These are phyloP conservation scores for Saturnispora bothae DNA, from an alignment of 805 yeast genomes.

Conservation along the genomic window DNA sequence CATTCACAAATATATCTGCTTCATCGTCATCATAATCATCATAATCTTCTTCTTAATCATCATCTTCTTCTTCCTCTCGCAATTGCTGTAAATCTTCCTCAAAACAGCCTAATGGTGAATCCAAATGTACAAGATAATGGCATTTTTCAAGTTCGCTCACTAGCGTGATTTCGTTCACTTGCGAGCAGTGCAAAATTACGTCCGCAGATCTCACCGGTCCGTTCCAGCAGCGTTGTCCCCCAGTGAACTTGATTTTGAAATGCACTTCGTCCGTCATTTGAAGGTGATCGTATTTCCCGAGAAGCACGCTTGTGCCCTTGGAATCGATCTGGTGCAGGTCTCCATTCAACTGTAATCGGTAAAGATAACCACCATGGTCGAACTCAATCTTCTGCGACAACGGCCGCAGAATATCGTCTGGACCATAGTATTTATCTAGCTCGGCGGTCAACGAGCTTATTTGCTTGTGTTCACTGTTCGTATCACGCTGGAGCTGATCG, in stretches of 20 bases:
- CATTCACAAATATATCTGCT: no score
- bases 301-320: conserved; percentile 34
- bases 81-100: conserved; percentile 10
- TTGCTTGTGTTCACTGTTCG: conserved; percentile 17
- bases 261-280: conserved; percentile 9
- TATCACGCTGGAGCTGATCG: conserved; percentile 22
- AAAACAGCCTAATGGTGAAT: conserved; percentile 37
- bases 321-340: conserved; percentile 44
- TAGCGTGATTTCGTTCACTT: conserved; percentile 38
- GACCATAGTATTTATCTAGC: conserved; percentile 37
- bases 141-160: conserved; percentile 89
- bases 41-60: no score
- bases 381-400: conserved; percentile 34
- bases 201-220: conserved; percentile 75
- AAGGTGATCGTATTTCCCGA: conserved; percentile 47
- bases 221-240: conserved; percentile 86
- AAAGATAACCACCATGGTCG: conserved; percentile 60
- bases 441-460: conserved; percentile 9
- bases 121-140: conserved; percentile 48
- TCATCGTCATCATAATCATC: no score
- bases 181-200: conserved; percentile 60
- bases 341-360: conserved; percentile 50
- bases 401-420: conserved; percentile 54
- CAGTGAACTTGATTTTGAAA: conserved; percentile 28
- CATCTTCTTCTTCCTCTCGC: neutral